phyloP scores from a whole-genome alignment of 768 basidiomycete genomes.

The Lentinula boryana region DNA sequence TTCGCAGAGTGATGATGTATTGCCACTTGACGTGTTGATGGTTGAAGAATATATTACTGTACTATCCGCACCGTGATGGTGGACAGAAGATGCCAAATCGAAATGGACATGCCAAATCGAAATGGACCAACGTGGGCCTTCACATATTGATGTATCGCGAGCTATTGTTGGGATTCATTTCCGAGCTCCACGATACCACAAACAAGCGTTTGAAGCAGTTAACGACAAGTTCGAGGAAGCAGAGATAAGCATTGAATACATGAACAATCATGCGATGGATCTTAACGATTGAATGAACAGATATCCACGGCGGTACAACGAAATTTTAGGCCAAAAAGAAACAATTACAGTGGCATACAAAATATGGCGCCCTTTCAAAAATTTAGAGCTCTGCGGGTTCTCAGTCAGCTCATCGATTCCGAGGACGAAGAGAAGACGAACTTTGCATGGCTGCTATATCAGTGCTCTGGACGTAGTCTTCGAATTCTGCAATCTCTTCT shows the following conservation, averaged over 20 bases:
- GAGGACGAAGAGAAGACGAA: conserved; percentile 26
- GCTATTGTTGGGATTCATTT: conserved; percentile 2
- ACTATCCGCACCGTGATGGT: background rate
- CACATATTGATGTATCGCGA: background rate
- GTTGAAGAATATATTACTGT: background rate
- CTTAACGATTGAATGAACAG: background rate
- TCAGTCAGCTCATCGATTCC: background rate
- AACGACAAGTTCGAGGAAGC: background rate
- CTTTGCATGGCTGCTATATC: conserved; percentile 95
- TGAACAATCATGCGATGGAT: background rate
- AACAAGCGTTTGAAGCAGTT: background rate
- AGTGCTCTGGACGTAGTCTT: conserved; percentile 86
- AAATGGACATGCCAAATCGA: background rate
- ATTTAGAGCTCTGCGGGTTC: background rate
- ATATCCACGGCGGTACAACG: background rate
- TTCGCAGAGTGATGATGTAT: background rate
- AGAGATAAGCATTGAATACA: background rate
- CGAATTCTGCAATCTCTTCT: conserved; percentile 81
- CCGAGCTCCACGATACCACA: background rate
- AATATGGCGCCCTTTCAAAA: background rate
- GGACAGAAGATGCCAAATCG: conserved; percentile 2
- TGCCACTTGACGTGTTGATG: background rate
- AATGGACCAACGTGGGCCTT: background rate
- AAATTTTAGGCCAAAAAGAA: background rate
- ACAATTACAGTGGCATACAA: background rate